These are phyloP conservation scores for Aspergillus taichungensis DNA, from an alignment of 495 filamentous ascomycete genomes.

Conservation along the genomic window DNA sequence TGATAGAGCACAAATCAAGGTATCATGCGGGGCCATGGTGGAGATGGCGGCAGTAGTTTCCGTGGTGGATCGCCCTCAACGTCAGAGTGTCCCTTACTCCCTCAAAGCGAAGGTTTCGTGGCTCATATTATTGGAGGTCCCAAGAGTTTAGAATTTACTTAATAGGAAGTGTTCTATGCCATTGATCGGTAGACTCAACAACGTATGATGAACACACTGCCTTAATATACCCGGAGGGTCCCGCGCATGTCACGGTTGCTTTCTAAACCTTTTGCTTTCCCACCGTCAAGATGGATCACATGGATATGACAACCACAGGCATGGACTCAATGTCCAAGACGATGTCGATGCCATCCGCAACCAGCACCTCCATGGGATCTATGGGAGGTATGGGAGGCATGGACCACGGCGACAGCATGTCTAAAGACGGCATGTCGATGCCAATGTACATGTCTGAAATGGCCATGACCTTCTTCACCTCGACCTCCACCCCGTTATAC, in stretches of 20 bases:
- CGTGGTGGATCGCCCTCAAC: no score
- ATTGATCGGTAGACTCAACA: no score
- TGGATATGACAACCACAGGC: conserved; percentile 2
- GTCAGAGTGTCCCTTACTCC: no score
- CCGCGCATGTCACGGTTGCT: background rate
- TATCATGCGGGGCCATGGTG: no score
- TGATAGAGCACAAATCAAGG: no score
- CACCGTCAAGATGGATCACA: background rate
- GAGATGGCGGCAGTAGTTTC: no score
- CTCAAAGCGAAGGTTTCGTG: no score
- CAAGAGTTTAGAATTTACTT: no score
- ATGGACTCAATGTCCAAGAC: conserved; percentile 1
- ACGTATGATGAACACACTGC: no score
- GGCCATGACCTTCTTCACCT: conserved; percentile 26
- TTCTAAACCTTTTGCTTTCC: background rate
- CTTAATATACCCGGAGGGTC: background rate
- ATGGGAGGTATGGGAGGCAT: no score
- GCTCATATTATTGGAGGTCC: no score
- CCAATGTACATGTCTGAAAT: conserved; percentile 21
- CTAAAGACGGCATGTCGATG: conserved; percentile 11
- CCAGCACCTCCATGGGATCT: background rate
- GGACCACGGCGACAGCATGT: background rate
- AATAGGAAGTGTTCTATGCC: no score
- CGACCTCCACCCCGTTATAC: conserved; percentile 17
- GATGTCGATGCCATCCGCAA: conserved; percentile 1